Conservation (phyloP, 1,284 basidiomycete genomes). For the Ceratobasidium sp. region DNA sequence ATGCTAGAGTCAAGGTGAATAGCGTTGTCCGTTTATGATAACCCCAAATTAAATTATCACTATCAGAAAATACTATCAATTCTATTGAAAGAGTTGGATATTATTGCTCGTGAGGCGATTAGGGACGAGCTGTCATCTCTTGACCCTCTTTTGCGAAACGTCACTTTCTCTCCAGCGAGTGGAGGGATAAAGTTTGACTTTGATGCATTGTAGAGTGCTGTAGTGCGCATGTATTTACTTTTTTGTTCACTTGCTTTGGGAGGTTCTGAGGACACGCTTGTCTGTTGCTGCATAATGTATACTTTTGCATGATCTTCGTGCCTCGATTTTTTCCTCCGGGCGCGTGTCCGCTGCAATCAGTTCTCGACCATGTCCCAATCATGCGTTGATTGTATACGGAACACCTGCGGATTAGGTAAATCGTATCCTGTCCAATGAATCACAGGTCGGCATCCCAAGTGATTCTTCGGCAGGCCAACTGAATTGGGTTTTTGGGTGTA, state of each 20-base stretch:
- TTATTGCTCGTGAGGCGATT: constrained; percentile 79
- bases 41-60: constrained; percentile 19
- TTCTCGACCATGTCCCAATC: too few species aligned
- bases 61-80: constrained; percentile 78
- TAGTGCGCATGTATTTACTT: background rate
- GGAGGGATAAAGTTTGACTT: constrained; percentile 30
- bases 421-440: too few species aligned
- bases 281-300: constrained; percentile 19
- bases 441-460: too few species aligned
- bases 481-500: constrained; percentile 39
- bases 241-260: background rate
- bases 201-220: constrained; percentile 3
- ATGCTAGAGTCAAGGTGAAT: constrained; percentile 81
- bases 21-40: background rate
- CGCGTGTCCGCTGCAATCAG: too few species aligned
- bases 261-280: too few species aligned
- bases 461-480: too few species aligned
- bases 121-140: constrained; percentile 81
- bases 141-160: constrained; percentile 76
- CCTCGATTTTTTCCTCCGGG: too few species aligned
- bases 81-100: constrained; percentile 83
- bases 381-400: too few species aligned
- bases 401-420: background rate
- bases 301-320: background rate
- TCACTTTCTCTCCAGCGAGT: constrained; percentile 46